Evolutionary conservation across 108 stramenopile species (phyloP).

Genomic region (Nitzschia sp.): DNA sequence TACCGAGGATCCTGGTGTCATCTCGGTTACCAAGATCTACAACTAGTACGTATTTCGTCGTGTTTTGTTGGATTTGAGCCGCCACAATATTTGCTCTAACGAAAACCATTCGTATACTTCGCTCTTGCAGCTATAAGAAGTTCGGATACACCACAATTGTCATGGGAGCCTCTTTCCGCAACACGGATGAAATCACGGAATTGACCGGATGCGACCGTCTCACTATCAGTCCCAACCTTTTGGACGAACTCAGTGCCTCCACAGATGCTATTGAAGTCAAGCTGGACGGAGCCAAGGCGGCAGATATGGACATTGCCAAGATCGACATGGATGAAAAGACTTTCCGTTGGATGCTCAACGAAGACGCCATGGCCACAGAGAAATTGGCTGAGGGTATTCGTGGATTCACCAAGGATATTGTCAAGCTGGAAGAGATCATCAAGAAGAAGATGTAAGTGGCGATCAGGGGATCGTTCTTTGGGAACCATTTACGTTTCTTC

Average conservation of each 20-base stretch:
- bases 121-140: constrained; percentile 80
- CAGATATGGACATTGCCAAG: constrained; percentile 68
- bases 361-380: constrained; percentile 97
- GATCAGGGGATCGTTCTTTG: too few relatives aligned
- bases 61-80: background rate
- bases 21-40: constrained; percentile 92
- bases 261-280: constrained; percentile 41
- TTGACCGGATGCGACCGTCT: constrained; percentile 87
- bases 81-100: background rate
- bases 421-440: constrained; percentile 91
- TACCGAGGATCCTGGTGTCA: constrained; percentile 93
- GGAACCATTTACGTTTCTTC: too few relatives aligned
- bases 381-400: constrained; percentile 99
- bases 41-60: constrained; percentile 58
- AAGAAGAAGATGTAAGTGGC: constrained; percentile 61
- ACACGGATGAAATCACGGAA: constrained; percentile 81
- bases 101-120: background rate
- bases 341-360: constrained; percentile 97
- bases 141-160: constrained; percentile 95
- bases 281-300: constrained; percentile 63
- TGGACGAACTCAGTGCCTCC: constrained; percentile 65
- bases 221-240: constrained; percentile 79
- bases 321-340: constrained; percentile 81
- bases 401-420: constrained; percentile 90
- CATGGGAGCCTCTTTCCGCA: constrained; percentile 98